These are phyloP conservation scores for Carex myosuroides DNA, from an alignment of 176 grass and related monocot species.

Conservation along the genomic window DNA sequence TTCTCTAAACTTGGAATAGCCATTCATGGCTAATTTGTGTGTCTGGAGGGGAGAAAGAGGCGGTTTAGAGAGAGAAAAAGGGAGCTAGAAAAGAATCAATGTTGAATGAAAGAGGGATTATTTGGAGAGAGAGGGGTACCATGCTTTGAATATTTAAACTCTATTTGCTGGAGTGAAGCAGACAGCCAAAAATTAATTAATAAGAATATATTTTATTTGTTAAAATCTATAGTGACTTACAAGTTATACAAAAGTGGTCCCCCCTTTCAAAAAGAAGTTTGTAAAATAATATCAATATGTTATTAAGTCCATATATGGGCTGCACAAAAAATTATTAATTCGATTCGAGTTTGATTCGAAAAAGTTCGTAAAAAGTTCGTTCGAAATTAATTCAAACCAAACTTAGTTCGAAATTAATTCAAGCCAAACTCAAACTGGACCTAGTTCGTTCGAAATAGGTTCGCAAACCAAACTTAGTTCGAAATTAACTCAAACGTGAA, in stretches of 20 bases:
- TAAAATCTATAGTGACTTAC: neutral
- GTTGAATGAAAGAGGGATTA: neutral
- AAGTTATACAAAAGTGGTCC: neutral
- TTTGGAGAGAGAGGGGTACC: neutral
- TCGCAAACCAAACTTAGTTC: no score
- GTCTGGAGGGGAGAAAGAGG: neutral
- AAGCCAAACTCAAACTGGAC: no score
- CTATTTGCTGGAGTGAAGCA: neutral
- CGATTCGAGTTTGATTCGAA: no score
- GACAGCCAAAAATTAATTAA: neutral
- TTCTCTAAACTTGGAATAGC: slow-evolving; percentile 23
- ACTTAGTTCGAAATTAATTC: no score
- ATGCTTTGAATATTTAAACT: slow-evolving; percentile 19
- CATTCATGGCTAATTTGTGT: slow-evolving; percentile 18
- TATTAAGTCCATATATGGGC: no score
- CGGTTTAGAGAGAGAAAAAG: neutral
- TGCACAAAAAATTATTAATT: no score
- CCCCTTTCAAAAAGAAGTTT: neutral
- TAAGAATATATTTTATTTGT: neutral
- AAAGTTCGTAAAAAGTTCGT: no score
- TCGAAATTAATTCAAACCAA: no score
- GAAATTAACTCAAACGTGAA: no score
- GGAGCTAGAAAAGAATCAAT: neutral
- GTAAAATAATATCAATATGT: neutral
- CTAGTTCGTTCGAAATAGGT: no score